phyloP scores from a whole-genome alignment of 768 basidiomycete species.

The Suillus cothurnatus region DNA sequence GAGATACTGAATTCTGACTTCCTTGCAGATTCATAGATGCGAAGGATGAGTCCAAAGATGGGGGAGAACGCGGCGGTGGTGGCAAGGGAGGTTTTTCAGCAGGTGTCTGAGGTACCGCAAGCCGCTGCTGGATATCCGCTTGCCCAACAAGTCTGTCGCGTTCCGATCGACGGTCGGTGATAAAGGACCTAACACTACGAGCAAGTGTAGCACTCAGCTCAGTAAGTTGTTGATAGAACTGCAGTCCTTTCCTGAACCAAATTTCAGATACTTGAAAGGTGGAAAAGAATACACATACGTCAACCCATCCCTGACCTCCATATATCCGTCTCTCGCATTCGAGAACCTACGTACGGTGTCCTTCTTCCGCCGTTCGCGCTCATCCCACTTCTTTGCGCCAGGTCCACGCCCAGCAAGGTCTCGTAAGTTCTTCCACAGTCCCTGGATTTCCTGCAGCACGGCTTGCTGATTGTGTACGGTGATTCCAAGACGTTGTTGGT shows the following conservation, averaged over 20 bases:
- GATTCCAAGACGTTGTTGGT: slow-evolving; percentile 77
- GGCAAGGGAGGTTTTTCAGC: slow-evolving; percentile 50
- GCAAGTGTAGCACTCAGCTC: slow-evolving; percentile 62
- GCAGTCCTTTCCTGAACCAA: slow-evolving; percentile 72
- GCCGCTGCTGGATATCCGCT: slow-evolving; percentile 70
- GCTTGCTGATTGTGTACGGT: slow-evolving; percentile 79
- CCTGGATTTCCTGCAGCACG: slow-evolving; percentile 71
- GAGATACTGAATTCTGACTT: slow-evolving; percentile 26
- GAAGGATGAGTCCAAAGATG: slow-evolving; percentile 53
- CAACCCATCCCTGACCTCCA: slow-evolving; percentile 84
- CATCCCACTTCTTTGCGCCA: slow-evolving; percentile 79
- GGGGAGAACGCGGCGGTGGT: slow-evolving; percentile 42
- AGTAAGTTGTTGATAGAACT: slow-evolving; percentile 84
- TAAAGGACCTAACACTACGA: slow-evolving; percentile 60
- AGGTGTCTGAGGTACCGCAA: slow-evolving; percentile 46
- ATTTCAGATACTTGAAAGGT: slow-evolving; percentile 12
- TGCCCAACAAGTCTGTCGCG: slow-evolving; percentile 67
- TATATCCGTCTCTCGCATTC: slow-evolving; percentile 79
- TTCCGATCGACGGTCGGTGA: slow-evolving; percentile 65
- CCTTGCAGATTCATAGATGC: slow-evolving; percentile 55
- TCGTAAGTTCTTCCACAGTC: slow-evolving; percentile 73
- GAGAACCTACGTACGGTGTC: slow-evolving; percentile 73
- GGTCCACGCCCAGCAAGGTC: slow-evolving; percentile 76
- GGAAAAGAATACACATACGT: slow-evolving; percentile 52
- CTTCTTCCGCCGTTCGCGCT: slow-evolving; percentile 76